Base-by-base conservation (phyloP, 202 grass and related monocot species). In the Musa balbisiana region DNA sequence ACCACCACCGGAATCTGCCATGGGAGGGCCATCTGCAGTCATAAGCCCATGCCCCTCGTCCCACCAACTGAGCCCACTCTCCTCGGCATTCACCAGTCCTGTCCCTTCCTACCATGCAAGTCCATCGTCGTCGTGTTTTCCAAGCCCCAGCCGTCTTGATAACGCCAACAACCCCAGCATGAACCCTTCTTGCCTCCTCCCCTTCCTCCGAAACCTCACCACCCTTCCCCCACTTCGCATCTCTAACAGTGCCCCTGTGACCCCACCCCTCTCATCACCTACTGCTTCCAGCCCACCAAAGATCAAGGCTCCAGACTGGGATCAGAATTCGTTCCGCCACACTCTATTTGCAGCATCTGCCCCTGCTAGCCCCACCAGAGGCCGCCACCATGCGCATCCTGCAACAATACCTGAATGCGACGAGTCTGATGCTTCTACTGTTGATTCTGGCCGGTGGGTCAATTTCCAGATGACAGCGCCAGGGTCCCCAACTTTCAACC, bases 401-500 rank as follows among this genome's bases (percentile, higher is more conserved):
- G 66, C 66, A 1, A 79, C 77, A 0, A 79, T 79, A 70, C 78
- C 78, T 0, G 68, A 72, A 49, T 73, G 78, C 0, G 78, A 80
- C 11, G 78, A 80, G 78, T 73, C 78, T 21, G 78, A 80, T 53
- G 78, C 78, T 24, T 80, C 69, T 14, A 73, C 78, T 12, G 66
- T 79, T 25, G 78, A 80, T 52, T 80, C 67, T 8, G 69, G 78
- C 11, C 68, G 55, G 20, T 72, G 69, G 78, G 78, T 60, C 33
- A 64, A 23, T 16, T 72, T 64, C 68, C 78, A 73, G 21, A 64
- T 73, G 69, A 53, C 78, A 1, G 69, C 58, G 22, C 78, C 78
- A 2, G 78, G 68, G 17, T 80, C 78, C 3, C 78, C 78, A 3
- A 80, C 78, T 23, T 80, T 80, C 68, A 80, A 80, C 78, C 78